phyloP scores from a whole-genome alignment of 305 asterid genomes.

The Fraxinus nigra region DNA sequence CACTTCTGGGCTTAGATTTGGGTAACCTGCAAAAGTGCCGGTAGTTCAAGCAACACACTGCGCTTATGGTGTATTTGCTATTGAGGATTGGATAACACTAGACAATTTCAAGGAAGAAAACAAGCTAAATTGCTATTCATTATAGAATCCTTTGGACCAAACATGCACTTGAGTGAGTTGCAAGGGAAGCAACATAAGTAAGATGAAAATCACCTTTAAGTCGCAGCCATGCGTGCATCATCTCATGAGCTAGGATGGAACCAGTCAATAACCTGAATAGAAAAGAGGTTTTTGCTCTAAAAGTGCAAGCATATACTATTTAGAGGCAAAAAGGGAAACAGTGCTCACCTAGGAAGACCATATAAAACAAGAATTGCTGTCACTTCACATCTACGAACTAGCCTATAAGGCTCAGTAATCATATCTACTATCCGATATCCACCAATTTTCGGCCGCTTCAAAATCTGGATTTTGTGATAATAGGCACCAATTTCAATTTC shows the following conservation, averaged over 20 bases:
- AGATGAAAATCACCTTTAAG: conserved; percentile 59
- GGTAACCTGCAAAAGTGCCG: conserved; percentile 58
- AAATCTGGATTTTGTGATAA: conserved; percentile 49
- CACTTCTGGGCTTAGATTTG: conserved; percentile 72
- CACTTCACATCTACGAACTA: conserved; percentile 88
- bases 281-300: background rate
- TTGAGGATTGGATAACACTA: background rate
- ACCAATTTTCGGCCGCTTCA: conserved; percentile 80
- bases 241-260: conserved; percentile 95
- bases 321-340: background rate
- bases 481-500: background rate
- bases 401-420: conserved; percentile 87
- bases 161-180: background rate
- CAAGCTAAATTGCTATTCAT: background rate
- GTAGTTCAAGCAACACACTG: background rate
- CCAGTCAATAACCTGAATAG: conserved; percentile 79
- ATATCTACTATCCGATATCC: conserved; percentile 72
- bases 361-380: conserved; percentile 95
- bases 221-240: conserved; percentile 99
- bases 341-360: conserved; percentile 88
- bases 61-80: background rate
- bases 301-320: conserved; percentile 3
- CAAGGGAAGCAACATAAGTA: conserved; percentile 8
- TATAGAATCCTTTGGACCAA: background rate
- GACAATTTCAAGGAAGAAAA: background rate